Evolutionary conservation across 2,329 filamentous ascomycete genomes (phyloP), one percentile per base, ranked within the genome.

Genomic region (Botrytis pseudocinerea): DNA sequence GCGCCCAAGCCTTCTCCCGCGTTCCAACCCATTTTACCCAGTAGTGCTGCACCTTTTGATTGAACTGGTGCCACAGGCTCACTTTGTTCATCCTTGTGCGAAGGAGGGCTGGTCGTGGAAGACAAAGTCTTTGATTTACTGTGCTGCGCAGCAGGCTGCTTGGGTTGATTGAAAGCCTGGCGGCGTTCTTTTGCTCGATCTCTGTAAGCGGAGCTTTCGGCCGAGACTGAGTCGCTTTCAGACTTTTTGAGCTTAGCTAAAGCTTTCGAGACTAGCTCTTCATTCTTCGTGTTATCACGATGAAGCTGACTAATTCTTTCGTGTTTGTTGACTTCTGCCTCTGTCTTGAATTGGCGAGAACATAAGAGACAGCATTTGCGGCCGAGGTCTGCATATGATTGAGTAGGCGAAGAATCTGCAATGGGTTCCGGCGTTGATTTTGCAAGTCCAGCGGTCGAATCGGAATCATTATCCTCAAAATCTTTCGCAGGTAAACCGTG

Each of bases 11-110:
- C 91, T 73, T 87, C 85, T 14, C 91, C 91, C 1, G 86, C 84
- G 35, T 84, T 88, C 91, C 91, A 93, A 40, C 91, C 91, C 88
- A 92, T 92, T 83, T 93, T 93, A 57, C 89, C 88, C 57, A 93
- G 84, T 79, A 93, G 85, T 4, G 89, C 88, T 0, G 89, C 89
- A 20, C 91, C 90, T 80, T 91, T 92, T 51, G 88, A 90, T 74
- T 84, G 82, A 68, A 80, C 80, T 10, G 85, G 82, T 12, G 80
- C 73, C 1, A 79, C 73, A 8, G 76, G 60, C 28, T 80, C 76
- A 61, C 85, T 84, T 32, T 82, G 78, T 71, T 85, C 83, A 63
- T 85, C 83, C 12, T 82, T 80, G 10, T 75, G 78, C 2, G 72
- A 48, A 64, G 35, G n/a, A 22, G 59, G 25, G 12, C 28, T 60